phyloP scores from a whole-genome alignment of 2,329 filamentous ascomycete species.

The Byssothecium circinans region DNA sequence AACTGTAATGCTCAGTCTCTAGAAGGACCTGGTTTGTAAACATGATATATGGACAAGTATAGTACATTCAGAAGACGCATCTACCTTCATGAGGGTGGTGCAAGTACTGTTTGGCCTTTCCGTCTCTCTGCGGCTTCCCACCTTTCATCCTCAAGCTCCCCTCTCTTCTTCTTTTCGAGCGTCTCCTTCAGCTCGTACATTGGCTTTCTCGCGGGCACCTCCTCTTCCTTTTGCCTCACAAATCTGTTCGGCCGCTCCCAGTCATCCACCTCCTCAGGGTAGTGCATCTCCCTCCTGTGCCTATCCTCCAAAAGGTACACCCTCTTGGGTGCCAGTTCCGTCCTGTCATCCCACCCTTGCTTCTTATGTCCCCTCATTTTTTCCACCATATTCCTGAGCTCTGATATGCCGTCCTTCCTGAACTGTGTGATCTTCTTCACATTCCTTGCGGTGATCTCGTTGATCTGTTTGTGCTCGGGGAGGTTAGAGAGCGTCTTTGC shows the following conservation, averaged over 20 bases:
- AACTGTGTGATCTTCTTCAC: conserved; percentile 80
- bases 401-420: conserved; percentile 65
- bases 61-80: conserved; percentile 3
- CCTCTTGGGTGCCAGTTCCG: conserved; percentile 31
- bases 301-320: conserved; percentile 34
- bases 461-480: conserved; percentile 59
- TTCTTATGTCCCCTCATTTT: conserved; percentile 35
- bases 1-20: too few relatives aligned
- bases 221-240: neutral
- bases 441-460: conserved; percentile 75
- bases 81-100: conserved; percentile 2
- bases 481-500: conserved; percentile 76
- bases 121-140: neutral
- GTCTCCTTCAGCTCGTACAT: conserved; percentile 6
- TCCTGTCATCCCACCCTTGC: conserved; percentile 28
- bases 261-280: conserved; percentile 26
- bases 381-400: conserved; percentile 64
- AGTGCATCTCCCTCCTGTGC: conserved; percentile 31
- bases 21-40: too few relatives aligned
- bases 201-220: conserved; percentile 2
- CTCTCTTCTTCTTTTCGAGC: conserved; percentile 1
- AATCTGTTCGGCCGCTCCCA: conserved; percentile 24
- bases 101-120: neutral
- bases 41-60: conserved; percentile 10
- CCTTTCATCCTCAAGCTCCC: neutral